phyloP scores from a whole-genome alignment of 1,139 yeast genomes.

The Maudiozyma humilis region DNA sequence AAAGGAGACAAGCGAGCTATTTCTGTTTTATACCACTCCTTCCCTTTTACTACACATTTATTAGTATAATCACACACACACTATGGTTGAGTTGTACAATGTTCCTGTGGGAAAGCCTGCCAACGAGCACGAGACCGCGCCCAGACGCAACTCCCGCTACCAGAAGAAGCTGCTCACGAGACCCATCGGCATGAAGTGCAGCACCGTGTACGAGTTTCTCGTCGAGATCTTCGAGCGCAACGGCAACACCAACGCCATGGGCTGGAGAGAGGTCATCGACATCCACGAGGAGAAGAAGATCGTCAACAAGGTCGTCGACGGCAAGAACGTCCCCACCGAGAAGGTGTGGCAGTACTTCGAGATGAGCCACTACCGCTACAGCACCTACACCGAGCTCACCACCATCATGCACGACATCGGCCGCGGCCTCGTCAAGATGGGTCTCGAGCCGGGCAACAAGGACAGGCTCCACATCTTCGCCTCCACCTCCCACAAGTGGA shows the following conservation, averaged over 20 bases:
- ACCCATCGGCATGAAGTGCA: constrained; percentile 52
- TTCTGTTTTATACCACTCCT: no score
- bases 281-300: constrained; percentile 68
- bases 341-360: constrained; percentile 88
- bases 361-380: constrained; percentile 59
- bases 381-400: constrained; percentile 53
- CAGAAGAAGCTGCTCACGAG: constrained; percentile 47
- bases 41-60: no score
- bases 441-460: constrained; percentile 54
- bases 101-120: constrained; percentile 73
- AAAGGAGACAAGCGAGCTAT: no score
- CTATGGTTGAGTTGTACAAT: constrained; percentile 17
- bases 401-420: constrained; percentile 49
- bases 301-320: constrained; percentile 70
- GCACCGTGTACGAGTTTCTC: constrained; percentile 63
- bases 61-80: not conserved
- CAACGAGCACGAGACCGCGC: constrained; percentile 81
- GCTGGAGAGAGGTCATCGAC: constrained; percentile 69
- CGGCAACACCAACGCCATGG: constrained; percentile 55
- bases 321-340: constrained; percentile 60
- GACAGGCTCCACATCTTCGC: constrained; percentile 80
- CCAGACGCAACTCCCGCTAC: constrained; percentile 61
- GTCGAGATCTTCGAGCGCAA: constrained; percentile 55
- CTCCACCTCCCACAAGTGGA: constrained; percentile 79
- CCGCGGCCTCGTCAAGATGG: constrained; percentile 67